Evolutionary conservation across 306 rosid species (phyloP).

Genomic region (Vachellia collinsii): DNA sequence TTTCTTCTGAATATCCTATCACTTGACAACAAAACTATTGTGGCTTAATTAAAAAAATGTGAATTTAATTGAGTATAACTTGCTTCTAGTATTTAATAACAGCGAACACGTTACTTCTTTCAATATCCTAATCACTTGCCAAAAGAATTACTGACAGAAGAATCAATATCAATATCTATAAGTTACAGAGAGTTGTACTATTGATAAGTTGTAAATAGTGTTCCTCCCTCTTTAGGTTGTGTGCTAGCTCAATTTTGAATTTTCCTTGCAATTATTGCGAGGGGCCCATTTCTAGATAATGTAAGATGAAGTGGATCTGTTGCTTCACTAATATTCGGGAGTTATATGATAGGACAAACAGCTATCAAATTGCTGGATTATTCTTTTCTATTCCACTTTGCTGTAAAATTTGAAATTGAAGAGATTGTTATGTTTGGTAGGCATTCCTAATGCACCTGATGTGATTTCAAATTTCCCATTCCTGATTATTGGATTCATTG

Average conservation of each 20-base stretch:
- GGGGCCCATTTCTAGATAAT: neutral
- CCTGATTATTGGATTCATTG: slow-evolving; percentile 70
- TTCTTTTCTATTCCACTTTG: neutral
- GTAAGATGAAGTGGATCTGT: neutral
- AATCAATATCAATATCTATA: neutral
- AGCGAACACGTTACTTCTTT: neutral
- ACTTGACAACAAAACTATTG: neutral
- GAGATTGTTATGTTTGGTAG: slow-evolving; percentile 40
- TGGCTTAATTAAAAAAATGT: neutral
- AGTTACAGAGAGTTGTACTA: neutral
- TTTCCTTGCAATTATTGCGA: neutral
- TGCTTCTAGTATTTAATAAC: neutral
- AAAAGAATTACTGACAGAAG: neutral
- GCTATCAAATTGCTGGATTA: neutral
- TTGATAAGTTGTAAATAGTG: neutral
- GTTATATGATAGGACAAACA: neutral
- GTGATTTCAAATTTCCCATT: slow-evolving; percentile 91
- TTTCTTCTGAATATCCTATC: neutral
- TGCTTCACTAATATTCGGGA: neutral
- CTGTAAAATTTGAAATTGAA: neutral
- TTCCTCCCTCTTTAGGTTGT: neutral
- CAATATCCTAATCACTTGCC: neutral
- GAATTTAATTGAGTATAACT: neutral
- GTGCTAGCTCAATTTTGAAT: neutral
- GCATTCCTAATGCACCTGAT: slow-evolving; percentile 79